Percentiles rank a stretch among this genome's conserved stretches.
These are phyloP conservation scores for Phytophthora quininea DNA, from an alignment of 352 stramenopile genomes.

Conservation along the genomic window DNA sequence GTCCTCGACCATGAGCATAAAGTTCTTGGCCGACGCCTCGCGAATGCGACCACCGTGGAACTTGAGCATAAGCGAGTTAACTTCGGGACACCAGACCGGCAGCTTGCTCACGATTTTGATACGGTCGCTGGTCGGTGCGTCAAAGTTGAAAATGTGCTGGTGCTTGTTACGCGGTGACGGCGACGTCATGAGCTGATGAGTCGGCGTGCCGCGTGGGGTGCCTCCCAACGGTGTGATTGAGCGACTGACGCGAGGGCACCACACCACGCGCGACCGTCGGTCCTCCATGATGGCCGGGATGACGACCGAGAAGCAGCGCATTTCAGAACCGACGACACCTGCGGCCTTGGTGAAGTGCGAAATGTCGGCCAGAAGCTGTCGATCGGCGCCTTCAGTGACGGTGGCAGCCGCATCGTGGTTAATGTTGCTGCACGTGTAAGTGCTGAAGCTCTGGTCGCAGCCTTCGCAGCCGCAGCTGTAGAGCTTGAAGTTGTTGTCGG, in stretches of 20 bases:
- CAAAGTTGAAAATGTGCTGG: conserved; percentile 80
- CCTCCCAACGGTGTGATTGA: conserved; percentile 61
- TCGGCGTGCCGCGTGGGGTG: conserved; percentile 60
- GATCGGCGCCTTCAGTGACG: conserved; percentile 52
- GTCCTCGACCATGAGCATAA: conserved; percentile 87
- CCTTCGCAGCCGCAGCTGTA: conserved; percentile 89
- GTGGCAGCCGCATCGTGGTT: conserved; percentile 46
- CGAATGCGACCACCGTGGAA: conserved; percentile 88
- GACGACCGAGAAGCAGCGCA: conserved; percentile 82
- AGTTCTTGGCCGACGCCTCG: conserved; percentile 91
- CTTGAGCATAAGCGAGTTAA: conserved; percentile 90
- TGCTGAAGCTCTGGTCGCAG: conserved; percentile 85
- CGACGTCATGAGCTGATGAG: conserved; percentile 67
- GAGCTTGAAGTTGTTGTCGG: conserved; percentile 87
- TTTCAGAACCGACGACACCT: conserved; percentile 75
- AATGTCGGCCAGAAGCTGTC: conserved; percentile 85
- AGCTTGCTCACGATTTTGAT: conserved; percentile 87
- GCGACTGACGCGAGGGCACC: conserved; percentile 80
- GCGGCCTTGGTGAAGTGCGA: conserved; percentile 85
- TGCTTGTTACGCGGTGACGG: conserved; percentile 71
- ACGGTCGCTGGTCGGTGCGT: conserved; percentile 68
- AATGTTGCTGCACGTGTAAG: conserved; percentile 85
- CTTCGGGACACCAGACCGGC: conserved; percentile 85
- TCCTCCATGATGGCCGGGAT: conserved; percentile 87
- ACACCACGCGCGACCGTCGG: conserved; percentile 78